phyloP scores from a whole-genome alignment of 345 rosid species.

The Populus deltoides region DNA sequence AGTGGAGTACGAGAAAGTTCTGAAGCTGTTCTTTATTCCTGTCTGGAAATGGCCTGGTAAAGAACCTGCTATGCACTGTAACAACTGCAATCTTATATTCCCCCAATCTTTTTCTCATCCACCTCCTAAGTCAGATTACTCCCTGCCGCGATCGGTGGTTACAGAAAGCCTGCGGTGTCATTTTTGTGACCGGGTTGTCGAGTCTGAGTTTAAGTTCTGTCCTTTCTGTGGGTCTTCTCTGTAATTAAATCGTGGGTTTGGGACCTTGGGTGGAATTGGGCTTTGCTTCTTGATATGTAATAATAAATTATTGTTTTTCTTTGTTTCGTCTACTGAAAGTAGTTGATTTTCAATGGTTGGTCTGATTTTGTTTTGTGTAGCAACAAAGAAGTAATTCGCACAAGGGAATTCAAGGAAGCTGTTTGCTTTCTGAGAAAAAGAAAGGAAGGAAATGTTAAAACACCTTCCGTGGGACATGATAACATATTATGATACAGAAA shows the following conservation, averaged over 20 bases:
- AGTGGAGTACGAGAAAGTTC: constrained; percentile 77
- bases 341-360: background rate
- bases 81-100: constrained; percentile 58
- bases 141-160: constrained; percentile 15
- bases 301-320: background rate
- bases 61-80: constrained; percentile 56
- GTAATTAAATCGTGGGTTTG: background rate
- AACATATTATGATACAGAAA: background rate
- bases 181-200: constrained; percentile 53
- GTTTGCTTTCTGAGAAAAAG: background rate
- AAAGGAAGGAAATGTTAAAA: background rate
- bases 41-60: constrained; percentile 87
- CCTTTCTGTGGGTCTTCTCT: constrained; percentile 75
- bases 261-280: background rate
- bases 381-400: background rate
- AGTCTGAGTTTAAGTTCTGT: constrained; percentile 72
- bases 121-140: constrained; percentile 2
- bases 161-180: constrained; percentile 47
- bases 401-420: background rate
- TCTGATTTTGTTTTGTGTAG: background rate
- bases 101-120: constrained; percentile 43
- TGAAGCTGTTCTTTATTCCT: constrained; percentile 80
- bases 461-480: background rate
- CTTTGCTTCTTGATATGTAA: background rate
- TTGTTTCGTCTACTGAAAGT: background rate